These are phyloP conservation scores for Nemania sp. DNA, from an alignment of 2,329 filamentous ascomycete genomes.

Conservation along the genomic window DNA sequence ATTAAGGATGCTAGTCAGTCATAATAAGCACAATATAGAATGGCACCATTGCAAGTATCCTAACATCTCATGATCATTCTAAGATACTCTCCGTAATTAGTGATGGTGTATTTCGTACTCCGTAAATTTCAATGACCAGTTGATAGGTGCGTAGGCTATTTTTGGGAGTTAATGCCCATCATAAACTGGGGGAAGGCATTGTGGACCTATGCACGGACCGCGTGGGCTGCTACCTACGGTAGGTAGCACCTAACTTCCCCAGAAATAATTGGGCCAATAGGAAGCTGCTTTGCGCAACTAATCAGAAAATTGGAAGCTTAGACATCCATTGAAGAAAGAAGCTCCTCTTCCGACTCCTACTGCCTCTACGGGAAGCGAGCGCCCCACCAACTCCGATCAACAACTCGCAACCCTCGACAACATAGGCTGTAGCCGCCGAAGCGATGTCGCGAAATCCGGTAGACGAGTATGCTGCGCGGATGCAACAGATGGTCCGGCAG, in stretches of 20 bases:
- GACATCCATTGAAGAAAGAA: slow-evolving; percentile 14
- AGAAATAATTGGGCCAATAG: slow-evolving; percentile 21
- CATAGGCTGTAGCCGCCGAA: slow-evolving; percentile 9
- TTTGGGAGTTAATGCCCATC: too few relatives aligned
- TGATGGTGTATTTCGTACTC: too few relatives aligned
- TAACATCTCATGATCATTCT: too few relatives aligned
- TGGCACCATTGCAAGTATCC: too few relatives aligned
- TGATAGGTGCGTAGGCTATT: too few relatives aligned
- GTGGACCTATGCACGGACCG: slow-evolving; percentile 3
- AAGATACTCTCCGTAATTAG: too few relatives aligned
- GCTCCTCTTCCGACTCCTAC: slow-evolving; percentile 16
- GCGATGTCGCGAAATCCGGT: slow-evolving; percentile 40
- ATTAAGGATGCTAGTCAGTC: too few relatives aligned
- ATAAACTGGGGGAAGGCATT: neutral
- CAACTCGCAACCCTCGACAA: neutral
- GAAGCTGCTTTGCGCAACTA: slow-evolving; percentile 1
- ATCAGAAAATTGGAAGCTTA: slow-evolving; percentile 11
- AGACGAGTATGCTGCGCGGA: slow-evolving; percentile 35
- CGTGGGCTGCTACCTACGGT: too few relatives aligned
- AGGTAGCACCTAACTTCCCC: slow-evolving; percentile 3
- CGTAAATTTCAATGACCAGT: too few relatives aligned
- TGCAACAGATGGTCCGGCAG: slow-evolving; percentile 39
- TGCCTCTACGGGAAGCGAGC: neutral
- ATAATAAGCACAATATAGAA: too few relatives aligned
- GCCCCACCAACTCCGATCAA: slow-evolving; percentile 12